Percentiles rank a stretch among this genome's conserved stretches.
These are phyloP conservation scores for Orobanche coerulescens DNA, from an alignment of 257 asterid genomes.

Conservation along the genomic window DNA sequence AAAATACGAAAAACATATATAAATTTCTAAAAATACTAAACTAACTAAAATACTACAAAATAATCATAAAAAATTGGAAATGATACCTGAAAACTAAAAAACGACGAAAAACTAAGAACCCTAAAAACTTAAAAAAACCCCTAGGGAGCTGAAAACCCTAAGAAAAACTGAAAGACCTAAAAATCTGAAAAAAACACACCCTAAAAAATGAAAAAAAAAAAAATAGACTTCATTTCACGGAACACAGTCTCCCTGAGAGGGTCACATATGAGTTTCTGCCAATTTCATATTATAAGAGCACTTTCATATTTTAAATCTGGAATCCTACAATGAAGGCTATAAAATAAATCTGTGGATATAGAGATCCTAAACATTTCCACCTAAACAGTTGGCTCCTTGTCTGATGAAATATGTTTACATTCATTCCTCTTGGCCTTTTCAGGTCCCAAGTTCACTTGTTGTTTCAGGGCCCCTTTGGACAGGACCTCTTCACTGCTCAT, in stretches of 20 bases:
- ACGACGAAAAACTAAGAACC: background rate
- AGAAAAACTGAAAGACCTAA: background rate
- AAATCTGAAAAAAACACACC: too few species aligned
- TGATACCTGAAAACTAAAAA: background rate
- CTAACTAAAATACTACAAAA: background rate
- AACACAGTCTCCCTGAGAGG: too few species aligned
- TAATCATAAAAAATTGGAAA: background rate
- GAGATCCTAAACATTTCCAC: background rate
- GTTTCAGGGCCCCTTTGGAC: constrained; percentile 97
- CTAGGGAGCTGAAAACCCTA: background rate
- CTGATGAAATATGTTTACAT: too few species aligned
- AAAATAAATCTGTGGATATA: background rate
- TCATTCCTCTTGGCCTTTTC: constrained; percentile 22
- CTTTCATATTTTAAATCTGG: too few species aligned
- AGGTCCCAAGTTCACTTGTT: constrained; percentile 59
- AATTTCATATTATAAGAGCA: background rate
- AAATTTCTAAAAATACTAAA: background rate
- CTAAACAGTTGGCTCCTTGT: too few species aligned
- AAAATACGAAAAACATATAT: background rate
- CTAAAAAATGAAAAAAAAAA: background rate
- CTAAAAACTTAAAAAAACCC: too few species aligned
- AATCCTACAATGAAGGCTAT: background rate
- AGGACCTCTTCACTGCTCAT: constrained; percentile 73
- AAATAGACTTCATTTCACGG: too few species aligned
- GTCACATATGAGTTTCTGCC: too few species aligned